Conservation (phyloP, 306 rosid species). For the Canavalia ensiformis region DNA sequence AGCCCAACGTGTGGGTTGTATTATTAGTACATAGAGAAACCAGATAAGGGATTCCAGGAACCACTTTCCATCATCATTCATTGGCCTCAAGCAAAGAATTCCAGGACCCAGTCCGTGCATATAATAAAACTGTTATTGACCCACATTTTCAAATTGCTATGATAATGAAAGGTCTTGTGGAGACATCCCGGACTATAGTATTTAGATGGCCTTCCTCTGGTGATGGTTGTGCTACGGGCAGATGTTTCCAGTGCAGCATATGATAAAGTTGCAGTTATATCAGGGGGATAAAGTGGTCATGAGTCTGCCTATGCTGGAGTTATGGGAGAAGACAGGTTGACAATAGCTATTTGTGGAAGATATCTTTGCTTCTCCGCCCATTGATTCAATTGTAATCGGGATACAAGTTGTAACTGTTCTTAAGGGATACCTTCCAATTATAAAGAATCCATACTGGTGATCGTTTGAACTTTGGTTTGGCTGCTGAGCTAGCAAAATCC, state of each 20-base stretch:
- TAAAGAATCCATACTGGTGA: constrained; percentile 98
- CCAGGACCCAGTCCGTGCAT: too few relatives aligned
- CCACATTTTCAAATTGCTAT: too few relatives aligned
- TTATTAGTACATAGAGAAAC: too few relatives aligned
- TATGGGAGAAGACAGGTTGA: constrained; percentile 99
- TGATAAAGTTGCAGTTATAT: constrained; percentile 89
- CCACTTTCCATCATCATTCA: too few relatives aligned
- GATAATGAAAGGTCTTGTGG: constrained; percentile 97
- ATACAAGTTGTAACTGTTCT: constrained; percentile 96
- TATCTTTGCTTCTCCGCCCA: constrained; percentile 89
- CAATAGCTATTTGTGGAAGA: constrained; percentile 98
- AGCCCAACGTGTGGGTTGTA: constrained; percentile 98
- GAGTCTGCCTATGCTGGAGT: constrained; percentile 96
- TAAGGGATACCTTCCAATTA: constrained; percentile 91
- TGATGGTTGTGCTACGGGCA: constrained; percentile 85
- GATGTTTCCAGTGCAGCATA: constrained; percentile 79
- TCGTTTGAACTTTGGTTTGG: constrained; percentile 96
- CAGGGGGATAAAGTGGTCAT: constrained; percentile 99
- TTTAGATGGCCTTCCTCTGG: constrained; percentile 94
- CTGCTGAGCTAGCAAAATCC: constrained; percentile 95
- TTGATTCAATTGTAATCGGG: constrained; percentile 90
- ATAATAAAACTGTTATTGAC: too few relatives aligned
- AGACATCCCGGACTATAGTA: constrained; percentile 91
- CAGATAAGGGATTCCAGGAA: too few relatives aligned
- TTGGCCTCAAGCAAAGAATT: too few relatives aligned